Evolutionary conservation across 2,329 filamentous ascomycete genomes (phyloP), one percentile per base, ranked within the genome.

Genomic region (Diaporthe velutina): DNA sequence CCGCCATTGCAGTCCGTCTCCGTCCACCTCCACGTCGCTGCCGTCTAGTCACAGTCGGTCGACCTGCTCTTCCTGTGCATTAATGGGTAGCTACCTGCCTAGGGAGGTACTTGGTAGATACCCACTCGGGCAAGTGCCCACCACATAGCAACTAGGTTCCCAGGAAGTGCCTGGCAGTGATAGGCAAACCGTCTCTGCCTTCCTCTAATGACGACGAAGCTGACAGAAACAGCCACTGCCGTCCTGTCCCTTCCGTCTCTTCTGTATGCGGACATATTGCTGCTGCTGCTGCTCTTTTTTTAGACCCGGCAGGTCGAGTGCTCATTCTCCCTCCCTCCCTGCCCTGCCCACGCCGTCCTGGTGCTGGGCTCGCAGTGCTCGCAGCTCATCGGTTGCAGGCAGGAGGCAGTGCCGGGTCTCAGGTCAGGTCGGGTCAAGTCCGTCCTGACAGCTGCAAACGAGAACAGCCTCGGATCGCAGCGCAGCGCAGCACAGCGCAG

Each of bases 221-320:
- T 68, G 64, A 68, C 64, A 67, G 45, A 22, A 67, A 28, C 45
- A 52, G 64, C 64, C 30, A 67, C 61, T n/a, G 42, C 61, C 61
- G 61, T 67, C 40, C 45, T 35, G 42, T 50, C 61, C 13, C 64
- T 52, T 38, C 64, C 64, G 45, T 40, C 61, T 30, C 45, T 54
- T 54, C 45, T 54, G 25, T 54, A 28, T 68, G 64, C 64, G 45
- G 64, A 45, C 64, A 52, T 54, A 48, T 12, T 38, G 30, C n/a
- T 40, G 25, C 40, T 64, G 45, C 42, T 25, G 25, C 61, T 38
- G 45, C 57, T 72, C 54, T 72, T 71, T 71, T 64, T 72, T 72
- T 72, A 72, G 70, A 72, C 33, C 22, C 57, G 57, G 35, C 57
- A 52, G 70, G 57, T 22, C 33, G 55, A 45, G 22, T 64, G 45